phyloP scores from a whole-genome alignment of 2,329 filamentous ascomycete genomes.

The Plenodomus tracheiphilus region DNA sequence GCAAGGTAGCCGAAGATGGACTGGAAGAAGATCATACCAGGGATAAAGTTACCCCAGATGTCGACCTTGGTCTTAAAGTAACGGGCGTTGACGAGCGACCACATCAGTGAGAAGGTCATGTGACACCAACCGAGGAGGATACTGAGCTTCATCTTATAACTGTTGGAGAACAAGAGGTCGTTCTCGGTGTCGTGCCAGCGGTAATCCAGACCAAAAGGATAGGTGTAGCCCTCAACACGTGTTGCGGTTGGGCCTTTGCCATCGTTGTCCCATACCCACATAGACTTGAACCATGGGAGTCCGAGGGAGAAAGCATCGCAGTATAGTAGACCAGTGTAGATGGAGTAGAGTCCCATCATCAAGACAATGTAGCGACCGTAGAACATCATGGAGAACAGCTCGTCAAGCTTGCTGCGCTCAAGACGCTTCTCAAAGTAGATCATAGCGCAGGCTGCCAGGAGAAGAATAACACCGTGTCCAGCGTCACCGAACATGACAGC shows the following conservation, averaged over 20 bases:
- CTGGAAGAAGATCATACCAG: conserved; percentile 99
- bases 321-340: conserved; percentile 97
- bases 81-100: conserved; percentile 88
- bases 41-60: conserved; percentile 95
- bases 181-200: conserved; percentile 97
- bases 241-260: conserved; percentile 67
- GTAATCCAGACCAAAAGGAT: conserved; percentile 94
- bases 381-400: conserved; percentile 97
- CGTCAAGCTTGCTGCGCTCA: conserved; percentile 83
- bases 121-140: conserved; percentile 96
- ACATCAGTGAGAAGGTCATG: conserved; percentile 97
- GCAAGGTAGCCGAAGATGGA: conserved; percentile 97
- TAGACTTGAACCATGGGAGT: conserved; percentile 83
- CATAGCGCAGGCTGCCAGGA: conserved; percentile 81
- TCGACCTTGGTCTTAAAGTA: conserved; percentile 96
- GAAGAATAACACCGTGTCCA: conserved; percentile 90
- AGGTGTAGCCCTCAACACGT: conserved; percentile 74
- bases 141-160: conserved; percentile 99
- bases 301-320: conserved; percentile 97
- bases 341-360: conserved; percentile 95
- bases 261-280: conserved; percentile 82
- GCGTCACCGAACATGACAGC: conserved; percentile 99
- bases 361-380: conserved; percentile 98
- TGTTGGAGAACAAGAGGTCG: conserved; percentile 93
- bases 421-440: conserved; percentile 95